A percentile compares a stretch with the other conserved stretches of the same genome.
Conservation (phyloP, 2,329 filamentous ascomycete species). For the Paecilomyces sp. region DNA sequence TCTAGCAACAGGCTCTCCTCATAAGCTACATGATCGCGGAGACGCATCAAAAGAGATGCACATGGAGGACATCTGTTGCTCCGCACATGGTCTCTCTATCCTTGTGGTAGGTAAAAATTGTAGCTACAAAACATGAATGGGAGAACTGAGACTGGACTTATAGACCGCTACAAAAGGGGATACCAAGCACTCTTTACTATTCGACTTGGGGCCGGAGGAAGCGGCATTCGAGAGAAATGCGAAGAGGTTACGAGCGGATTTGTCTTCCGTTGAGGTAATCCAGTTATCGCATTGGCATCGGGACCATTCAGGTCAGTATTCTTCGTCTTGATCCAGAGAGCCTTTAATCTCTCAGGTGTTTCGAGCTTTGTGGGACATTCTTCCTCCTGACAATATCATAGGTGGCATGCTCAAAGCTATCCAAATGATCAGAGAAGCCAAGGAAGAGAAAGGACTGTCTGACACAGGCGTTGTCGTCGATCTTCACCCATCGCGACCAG, state of each 20-base stretch:
- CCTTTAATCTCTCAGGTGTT: background rate
- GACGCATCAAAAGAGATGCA: constrained; percentile 39
- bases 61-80: constrained; percentile 47
- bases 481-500: constrained; percentile 47
- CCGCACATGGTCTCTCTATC: constrained; percentile 48
- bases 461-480: constrained; percentile 35
- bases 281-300: constrained; percentile 50
- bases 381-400: constrained; percentile 9
- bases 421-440: constrained; percentile 39
- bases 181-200: constrained; percentile 42
- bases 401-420: constrained; percentile 47
- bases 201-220: constrained; percentile 49
- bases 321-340: background rate
- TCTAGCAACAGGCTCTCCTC: constrained; percentile 31
- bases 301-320: constrained; percentile 43
- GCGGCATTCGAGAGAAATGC: constrained; percentile 46
- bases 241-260: constrained; percentile 35
- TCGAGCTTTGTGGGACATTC: background rate
- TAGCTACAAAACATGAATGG: background rate
- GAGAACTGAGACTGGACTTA: background rate
- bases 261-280: constrained; percentile 40
- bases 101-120: constrained; percentile 36
- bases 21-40: constrained; percentile 30
- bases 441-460: constrained; percentile 14
- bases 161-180: constrained; percentile 44